phyloP scores from a whole-genome alignment of 2,329 filamentous ascomycete species.

The Fusarium phyllophilum region DNA sequence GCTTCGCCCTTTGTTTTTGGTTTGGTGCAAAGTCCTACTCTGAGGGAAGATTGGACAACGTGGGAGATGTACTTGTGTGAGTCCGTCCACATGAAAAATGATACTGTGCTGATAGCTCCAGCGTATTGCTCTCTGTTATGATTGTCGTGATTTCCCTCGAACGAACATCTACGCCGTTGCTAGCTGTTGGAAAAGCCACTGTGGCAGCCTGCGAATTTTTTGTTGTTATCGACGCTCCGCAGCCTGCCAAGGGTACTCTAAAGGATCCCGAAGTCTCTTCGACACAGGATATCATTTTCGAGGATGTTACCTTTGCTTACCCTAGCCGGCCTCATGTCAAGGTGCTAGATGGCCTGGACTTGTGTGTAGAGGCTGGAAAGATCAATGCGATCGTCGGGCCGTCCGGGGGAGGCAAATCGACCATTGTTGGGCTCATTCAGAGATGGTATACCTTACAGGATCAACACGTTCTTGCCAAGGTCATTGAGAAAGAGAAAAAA shows the following conservation, averaged over 20 bases:
- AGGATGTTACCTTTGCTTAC: constrained; percentile 77
- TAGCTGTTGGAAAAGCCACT: constrained; percentile 67
- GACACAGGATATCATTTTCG: constrained; percentile 58
- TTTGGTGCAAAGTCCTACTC: constrained; percentile 65
- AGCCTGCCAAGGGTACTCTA: constrained; percentile 49
- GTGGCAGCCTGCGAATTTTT: constrained; percentile 69
- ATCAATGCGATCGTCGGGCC: constrained; percentile 79
- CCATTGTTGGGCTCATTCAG: constrained; percentile 76
- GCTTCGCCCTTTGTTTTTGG: constrained; percentile 71
- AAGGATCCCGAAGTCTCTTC: constrained; percentile 52
- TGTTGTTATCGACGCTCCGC: constrained; percentile 62
- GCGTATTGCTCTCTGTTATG: constrained; percentile 67
- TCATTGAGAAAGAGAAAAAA: constrained; percentile 59
- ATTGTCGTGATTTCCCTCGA: constrained; percentile 67
- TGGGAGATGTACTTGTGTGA: constrained; percentile 67
- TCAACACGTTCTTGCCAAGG: constrained; percentile 62
- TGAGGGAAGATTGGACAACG: constrained; percentile 57
- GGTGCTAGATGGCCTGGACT: constrained; percentile 68
- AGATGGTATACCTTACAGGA: constrained; percentile 74
- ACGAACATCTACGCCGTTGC: constrained; percentile 65
- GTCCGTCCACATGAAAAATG: constrained; percentile 31
- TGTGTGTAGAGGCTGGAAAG: constrained; percentile 71
- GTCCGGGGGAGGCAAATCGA: constrained; percentile 79
- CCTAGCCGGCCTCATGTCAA: constrained; percentile 72
- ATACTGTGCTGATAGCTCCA: constrained; percentile 20